Conservation (phyloP, 1,139 yeast species). For the Candida sojae region DNA sequence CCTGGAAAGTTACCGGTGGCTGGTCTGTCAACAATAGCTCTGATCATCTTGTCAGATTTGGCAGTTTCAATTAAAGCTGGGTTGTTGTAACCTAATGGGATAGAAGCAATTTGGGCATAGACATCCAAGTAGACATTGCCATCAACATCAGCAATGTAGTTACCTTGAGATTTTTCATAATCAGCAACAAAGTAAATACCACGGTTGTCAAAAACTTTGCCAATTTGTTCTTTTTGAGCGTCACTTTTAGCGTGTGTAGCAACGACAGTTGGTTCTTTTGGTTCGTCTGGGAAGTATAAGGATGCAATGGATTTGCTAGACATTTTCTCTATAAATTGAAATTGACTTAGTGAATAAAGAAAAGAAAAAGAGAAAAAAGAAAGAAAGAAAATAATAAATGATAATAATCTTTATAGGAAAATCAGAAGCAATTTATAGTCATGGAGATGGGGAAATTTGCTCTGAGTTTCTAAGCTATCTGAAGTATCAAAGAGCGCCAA, state of each 20-base stretch:
- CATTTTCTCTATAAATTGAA: constrained; percentile 5
- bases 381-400: background rate
- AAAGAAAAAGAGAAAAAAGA: background rate
- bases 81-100: constrained; percentile 78
- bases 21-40: constrained; percentile 73
- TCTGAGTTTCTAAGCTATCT: background rate
- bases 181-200: constrained; percentile 71
- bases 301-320: constrained; percentile 42
- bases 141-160: constrained; percentile 71
- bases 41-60: constrained; percentile 61
- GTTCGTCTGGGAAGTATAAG: constrained; percentile 67
- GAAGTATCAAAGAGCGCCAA: background rate
- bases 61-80: constrained; percentile 67
- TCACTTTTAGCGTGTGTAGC: constrained; percentile 53
- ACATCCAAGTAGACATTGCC: constrained; percentile 70
- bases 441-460: background rate
- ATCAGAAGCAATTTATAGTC: constrained; percentile 1
- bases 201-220: constrained; percentile 60
- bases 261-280: constrained; percentile 55
- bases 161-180: constrained; percentile 67
- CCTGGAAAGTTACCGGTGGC: constrained; percentile 80
- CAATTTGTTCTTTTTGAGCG: constrained; percentile 47
- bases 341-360: background rate
- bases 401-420: background rate
- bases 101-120: constrained; percentile 77